Percentiles rank a stretch among this genome's conserved stretches.
phyloP scores from a whole-genome alignment of 2,329 filamentous ascomycete species.

The Trichoderma brevicompactum region DNA sequence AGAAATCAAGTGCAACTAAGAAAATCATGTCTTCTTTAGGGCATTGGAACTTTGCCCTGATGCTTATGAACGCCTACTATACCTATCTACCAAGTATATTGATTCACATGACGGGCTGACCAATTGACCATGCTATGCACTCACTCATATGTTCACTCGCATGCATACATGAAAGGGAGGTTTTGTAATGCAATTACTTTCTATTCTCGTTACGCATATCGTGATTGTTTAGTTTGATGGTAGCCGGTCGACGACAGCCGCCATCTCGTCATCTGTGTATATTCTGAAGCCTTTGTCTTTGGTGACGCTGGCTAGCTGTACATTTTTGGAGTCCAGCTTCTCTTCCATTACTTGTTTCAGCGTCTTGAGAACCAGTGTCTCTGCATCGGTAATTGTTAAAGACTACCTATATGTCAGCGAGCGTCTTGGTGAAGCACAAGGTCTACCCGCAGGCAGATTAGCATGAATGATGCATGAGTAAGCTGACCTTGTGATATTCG shows the following conservation, averaged over 20 bases:
- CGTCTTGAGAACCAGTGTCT: constrained; percentile 95
- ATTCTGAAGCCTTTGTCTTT: constrained; percentile 98
- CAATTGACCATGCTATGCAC: not conserved
- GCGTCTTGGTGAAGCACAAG: not conserved
- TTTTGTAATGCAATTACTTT: constrained; percentile 15
- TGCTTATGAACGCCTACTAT: not conserved
- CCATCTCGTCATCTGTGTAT: constrained; percentile 98
- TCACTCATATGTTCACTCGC: not conserved
- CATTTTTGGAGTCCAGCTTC: constrained; percentile 98
- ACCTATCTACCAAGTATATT: not conserved
- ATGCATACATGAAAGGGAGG: not conserved
- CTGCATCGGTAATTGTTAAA: constrained; percentile 87
- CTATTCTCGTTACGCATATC: constrained; percentile 30
- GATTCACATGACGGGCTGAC: not conserved
- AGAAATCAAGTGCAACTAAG: not conserved
- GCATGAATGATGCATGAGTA: not conserved
- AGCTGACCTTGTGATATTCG: constrained; percentile 85
- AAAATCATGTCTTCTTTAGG: not conserved
- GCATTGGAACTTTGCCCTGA: not conserved
- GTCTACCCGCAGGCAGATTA: not conserved
- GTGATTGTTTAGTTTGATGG: constrained; percentile 59
- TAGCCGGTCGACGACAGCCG: constrained; percentile 82
- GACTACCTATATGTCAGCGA: constrained; percentile 56
- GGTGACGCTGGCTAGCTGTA: constrained; percentile 95
- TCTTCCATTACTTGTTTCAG: constrained; percentile 99